These are phyloP conservation scores for Tephrocybe rancida DNA, from an alignment of 768 basidiomycete species.

Conservation along the genomic window DNA sequence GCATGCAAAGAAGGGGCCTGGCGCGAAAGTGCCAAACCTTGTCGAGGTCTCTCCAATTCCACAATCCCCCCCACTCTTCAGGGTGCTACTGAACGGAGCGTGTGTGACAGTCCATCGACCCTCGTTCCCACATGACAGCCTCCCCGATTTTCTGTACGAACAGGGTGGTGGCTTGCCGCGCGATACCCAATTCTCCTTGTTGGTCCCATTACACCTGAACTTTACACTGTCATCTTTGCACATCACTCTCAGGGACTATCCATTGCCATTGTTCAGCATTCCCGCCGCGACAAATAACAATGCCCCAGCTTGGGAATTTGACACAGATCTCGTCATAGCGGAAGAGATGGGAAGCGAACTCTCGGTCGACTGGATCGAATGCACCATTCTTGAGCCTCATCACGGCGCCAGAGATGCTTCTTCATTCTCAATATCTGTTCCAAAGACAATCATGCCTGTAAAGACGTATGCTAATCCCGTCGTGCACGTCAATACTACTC, in stretches of 20 bases:
- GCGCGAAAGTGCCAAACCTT: slow-evolving; percentile 40
- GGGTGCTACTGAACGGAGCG: slow-evolving; percentile 63
- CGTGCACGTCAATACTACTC: slow-evolving; percentile 65
- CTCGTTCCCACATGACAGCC: slow-evolving; percentile 53
- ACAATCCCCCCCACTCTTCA: slow-evolving; percentile 67
- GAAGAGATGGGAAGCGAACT: slow-evolving; percentile 78
- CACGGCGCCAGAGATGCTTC: slow-evolving; percentile 52
- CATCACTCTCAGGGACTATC: slow-evolving; percentile 82
- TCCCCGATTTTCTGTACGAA: slow-evolving; percentile 66
- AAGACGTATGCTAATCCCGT: slow-evolving; percentile 86
- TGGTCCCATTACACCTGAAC: slow-evolving; percentile 81
- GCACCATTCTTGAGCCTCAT: slow-evolving; percentile 59
- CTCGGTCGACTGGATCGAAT: slow-evolving; percentile 75
- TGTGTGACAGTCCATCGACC: slow-evolving; percentile 58
- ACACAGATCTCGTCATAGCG: slow-evolving; percentile 79
- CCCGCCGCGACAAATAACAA: slow-evolving; percentile 45
- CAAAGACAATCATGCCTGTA: slow-evolving; percentile 94
- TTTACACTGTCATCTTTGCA: slow-evolving; percentile 65
- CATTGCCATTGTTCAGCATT: slow-evolving; percentile 80
- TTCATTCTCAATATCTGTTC: slow-evolving; percentile 63
- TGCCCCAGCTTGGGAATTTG: slow-evolving; percentile 59
- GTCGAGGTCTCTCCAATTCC: slow-evolving; percentile 37
- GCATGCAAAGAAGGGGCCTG: slow-evolving; percentile 24
- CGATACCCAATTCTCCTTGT: slow-evolving; percentile 73
- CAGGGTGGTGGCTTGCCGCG: slow-evolving; percentile 70